These are phyloP conservation scores for Lactarius deliciosus DNA, from an alignment of 768 basidiomycete genomes.

Conservation along the genomic window DNA sequence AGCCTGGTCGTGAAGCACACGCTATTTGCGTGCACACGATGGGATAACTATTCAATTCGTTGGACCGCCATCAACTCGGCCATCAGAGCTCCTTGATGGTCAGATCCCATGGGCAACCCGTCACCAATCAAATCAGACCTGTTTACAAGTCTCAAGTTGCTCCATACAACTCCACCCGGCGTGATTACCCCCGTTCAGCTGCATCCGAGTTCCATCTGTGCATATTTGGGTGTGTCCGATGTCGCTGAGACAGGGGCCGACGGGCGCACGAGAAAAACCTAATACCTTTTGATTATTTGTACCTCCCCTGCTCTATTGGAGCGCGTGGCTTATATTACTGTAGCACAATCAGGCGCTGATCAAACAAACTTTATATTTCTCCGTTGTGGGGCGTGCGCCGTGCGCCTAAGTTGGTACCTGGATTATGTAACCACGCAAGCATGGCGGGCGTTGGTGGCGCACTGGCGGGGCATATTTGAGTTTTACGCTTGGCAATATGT, in stretches of 20 bases:
- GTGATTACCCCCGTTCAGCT: too few species aligned
- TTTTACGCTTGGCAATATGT: too few species aligned
- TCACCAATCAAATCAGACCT: not conserved
- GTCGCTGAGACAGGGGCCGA: not conserved
- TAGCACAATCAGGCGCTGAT: not conserved
- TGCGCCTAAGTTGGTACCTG: not conserved
- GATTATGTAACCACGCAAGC: not conserved
- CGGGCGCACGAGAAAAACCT: not conserved
- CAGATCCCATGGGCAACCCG: not conserved
- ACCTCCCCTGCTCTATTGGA: not conserved
- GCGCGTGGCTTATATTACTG: not conserved
- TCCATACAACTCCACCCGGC: not conserved
- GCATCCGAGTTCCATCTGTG: not conserved
- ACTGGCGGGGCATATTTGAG: too few species aligned
- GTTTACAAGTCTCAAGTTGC: not conserved
- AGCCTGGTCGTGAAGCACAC: not conserved
- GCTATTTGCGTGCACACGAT: slow-evolving; percentile 1
- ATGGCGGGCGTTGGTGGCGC: too few species aligned
- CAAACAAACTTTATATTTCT: not conserved
- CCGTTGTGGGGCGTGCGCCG: not conserved
- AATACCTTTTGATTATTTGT: not conserved
- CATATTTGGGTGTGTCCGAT: not conserved
- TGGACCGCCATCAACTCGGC: not conserved
- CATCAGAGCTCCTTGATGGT: not conserved
- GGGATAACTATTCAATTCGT: not conserved